These are phyloP conservation scores for Kodamaea neixiangensis DNA, from an alignment of 805 yeast genomes.

Conservation along the genomic window DNA sequence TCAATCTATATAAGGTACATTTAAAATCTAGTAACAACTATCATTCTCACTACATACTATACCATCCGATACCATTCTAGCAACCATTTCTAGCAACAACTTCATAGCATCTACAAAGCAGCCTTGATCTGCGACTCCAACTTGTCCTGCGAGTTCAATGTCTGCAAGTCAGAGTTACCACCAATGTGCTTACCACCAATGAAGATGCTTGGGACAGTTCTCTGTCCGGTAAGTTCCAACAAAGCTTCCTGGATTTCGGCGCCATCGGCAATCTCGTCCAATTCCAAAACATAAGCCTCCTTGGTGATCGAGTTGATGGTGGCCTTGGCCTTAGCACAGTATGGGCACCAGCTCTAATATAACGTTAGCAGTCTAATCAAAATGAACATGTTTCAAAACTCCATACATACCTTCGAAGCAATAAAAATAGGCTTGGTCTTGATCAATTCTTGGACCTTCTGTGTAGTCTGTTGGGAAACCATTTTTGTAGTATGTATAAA, in stretches of 20 bases:
- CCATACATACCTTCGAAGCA: constrained; percentile 70
- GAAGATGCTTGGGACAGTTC: constrained; percentile 91
- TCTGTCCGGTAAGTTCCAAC: constrained; percentile 77
- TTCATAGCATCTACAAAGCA: constrained; percentile 37
- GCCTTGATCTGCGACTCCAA: constrained; percentile 48
- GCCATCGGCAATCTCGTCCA: constrained; percentile 67
- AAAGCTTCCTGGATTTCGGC: constrained; percentile 79
- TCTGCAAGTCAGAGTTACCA: constrained; percentile 88
- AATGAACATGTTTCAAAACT: not conserved
- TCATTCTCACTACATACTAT: not conserved
- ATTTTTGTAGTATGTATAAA: constrained; percentile 36
- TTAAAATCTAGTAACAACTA: no score
- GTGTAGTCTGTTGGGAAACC: constrained; percentile 60
- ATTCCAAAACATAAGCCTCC: constrained; percentile 56
- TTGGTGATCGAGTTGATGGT: constrained; percentile 40
- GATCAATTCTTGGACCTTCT: constrained; percentile 65
- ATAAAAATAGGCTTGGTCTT: constrained; percentile 67
- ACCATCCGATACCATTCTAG: not conserved
- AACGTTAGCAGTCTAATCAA: constrained; percentile 4
- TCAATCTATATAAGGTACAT: no score
- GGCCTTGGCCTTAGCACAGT: constrained; percentile 44
- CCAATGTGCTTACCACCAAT: constrained; percentile 93
- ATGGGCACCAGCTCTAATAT: constrained; percentile 44
- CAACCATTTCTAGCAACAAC: not conserved
- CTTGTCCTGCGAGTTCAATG: constrained; percentile 61